These are phyloP conservation scores for Fraxinus americana DNA, from an alignment of 257 asterid species.

Conservation along the genomic window DNA sequence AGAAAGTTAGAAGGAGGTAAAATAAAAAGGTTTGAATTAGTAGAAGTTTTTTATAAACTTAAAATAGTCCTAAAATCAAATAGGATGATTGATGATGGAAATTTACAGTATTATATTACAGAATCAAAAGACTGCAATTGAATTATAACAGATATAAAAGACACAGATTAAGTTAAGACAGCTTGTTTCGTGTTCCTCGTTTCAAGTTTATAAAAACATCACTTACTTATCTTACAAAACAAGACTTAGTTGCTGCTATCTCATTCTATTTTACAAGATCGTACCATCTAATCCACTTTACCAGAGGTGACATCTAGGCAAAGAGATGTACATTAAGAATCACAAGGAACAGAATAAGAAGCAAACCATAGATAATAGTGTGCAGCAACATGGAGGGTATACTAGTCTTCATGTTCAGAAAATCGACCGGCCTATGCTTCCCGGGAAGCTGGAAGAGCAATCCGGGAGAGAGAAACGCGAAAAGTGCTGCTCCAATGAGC, in stretches of 20 bases:
- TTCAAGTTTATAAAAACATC: too few relatives aligned
- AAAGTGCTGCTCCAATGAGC: slow-evolving; percentile 71
- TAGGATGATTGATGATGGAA: too few relatives aligned
- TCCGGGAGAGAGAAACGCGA: slow-evolving; percentile 71
- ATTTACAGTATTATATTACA: too few relatives aligned
- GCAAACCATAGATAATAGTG: slow-evolving; percentile 71
- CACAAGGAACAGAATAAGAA: slow-evolving; percentile 70
- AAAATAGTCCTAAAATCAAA: too few relatives aligned
- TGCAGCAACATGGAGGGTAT: slow-evolving; percentile 57
- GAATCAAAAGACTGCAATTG: too few relatives aligned
- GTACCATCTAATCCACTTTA: not conserved
- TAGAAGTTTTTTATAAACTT: too few relatives aligned
- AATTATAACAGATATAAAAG: too few relatives aligned
- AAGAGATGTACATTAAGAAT: slow-evolving; percentile 70
- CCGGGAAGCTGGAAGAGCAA: slow-evolving; percentile 78
- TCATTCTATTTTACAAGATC: not conserved
- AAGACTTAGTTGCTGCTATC: too few relatives aligned
- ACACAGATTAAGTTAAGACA: too few relatives aligned
- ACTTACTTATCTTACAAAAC: not conserved
- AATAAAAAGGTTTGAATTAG: too few relatives aligned
- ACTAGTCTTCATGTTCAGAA: slow-evolving; percentile 86
- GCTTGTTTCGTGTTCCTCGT: not conserved
- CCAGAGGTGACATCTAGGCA: slow-evolving; percentile 36
- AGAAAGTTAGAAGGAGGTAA: too few relatives aligned
- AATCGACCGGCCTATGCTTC: slow-evolving; percentile 68